Evolutionary conservation across 225 moss, liverwort and hornwort genomes (phyloP).

Genomic region (Takakia lepidozioides): DNA sequence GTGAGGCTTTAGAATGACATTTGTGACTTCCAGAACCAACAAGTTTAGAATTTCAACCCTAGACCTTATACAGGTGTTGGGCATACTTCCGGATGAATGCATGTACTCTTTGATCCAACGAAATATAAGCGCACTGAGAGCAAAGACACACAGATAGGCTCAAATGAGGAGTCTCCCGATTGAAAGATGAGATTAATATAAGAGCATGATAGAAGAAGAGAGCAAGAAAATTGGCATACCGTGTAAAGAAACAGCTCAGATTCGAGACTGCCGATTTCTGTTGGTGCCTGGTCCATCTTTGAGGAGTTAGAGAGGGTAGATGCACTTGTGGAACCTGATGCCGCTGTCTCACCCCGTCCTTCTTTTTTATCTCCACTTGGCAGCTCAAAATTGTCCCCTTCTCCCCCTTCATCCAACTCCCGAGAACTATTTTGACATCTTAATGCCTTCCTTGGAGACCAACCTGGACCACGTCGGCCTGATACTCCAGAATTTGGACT

Average conservation of each 20-base stretch:
- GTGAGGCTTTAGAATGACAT: too few species aligned
- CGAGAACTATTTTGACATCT: slow-evolving; percentile 40
- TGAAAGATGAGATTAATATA: too few species aligned
- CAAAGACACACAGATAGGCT: too few species aligned
- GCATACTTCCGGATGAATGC: too few species aligned
- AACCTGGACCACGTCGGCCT: slow-evolving; percentile 7
- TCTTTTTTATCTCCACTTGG: slow-evolving; percentile 3
- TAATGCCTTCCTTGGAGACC: slow-evolving; percentile 16
- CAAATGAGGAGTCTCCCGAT: too few species aligned
- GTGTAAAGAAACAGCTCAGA: slow-evolving; percentile 47
- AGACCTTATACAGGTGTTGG: too few species aligned
- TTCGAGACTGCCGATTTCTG: slow-evolving; percentile 30
- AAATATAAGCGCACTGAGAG: too few species aligned
- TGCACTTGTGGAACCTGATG: slow-evolving; percentile 9
- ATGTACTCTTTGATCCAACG: too few species aligned
- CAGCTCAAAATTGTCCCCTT: slow-evolving; percentile 6
- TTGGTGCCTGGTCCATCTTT: slow-evolving; percentile 16
- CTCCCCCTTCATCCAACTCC: slow-evolving; percentile 19
- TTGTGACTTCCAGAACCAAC: too few species aligned
- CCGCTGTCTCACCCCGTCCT: slow-evolving; percentile 1
- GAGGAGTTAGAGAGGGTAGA: slow-evolving; percentile 4
- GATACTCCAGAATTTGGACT: slow-evolving; percentile 30
- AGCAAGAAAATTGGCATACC: too few species aligned
- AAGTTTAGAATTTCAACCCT: too few species aligned
- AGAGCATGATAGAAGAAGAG: neutral